Percentiles rank a stretch among this genome's conserved stretches.
These are phyloP conservation scores for Aspergillus steynii DNA, from an alignment of 495 filamentous ascomycete genomes.

Conservation along the genomic window DNA sequence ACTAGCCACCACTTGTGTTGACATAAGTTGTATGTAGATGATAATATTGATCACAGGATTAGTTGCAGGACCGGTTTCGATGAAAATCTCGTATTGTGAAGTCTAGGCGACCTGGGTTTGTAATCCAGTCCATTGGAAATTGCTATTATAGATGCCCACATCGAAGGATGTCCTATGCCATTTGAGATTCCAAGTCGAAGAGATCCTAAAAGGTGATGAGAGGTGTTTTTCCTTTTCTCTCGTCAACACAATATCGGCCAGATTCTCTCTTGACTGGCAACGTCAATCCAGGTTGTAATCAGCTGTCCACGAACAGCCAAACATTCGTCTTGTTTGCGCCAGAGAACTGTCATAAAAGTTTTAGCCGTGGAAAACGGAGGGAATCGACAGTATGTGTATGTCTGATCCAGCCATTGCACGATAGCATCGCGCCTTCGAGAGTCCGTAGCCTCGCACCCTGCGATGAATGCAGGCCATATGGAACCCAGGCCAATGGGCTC, in stretches of 20 bases:
- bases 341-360: constrained; percentile 31
- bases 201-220: no score
- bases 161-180: no score
- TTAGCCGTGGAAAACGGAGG: constrained; percentile 23
- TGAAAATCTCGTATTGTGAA: no score
- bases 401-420: constrained; percentile 25
- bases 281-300: constrained; percentile 34
- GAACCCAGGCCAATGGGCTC: constrained; percentile 25
- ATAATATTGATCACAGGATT: no score
- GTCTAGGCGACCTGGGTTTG: no score
- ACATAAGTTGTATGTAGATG: no score
- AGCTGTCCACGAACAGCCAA: constrained; percentile 24
- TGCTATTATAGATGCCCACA: no score
- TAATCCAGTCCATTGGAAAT: no score
- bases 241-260: constrained; percentile 28
- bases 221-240: no score
- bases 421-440: constrained; percentile 22
- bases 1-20: no score
- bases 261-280: constrained; percentile 24
- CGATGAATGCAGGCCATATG: constrained; percentile 37
- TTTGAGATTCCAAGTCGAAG: no score
- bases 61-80: no score
- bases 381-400: constrained; percentile 25
- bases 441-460: constrained; percentile 34
- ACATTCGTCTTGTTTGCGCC: constrained; percentile 33